Conservation (phyloP, 768 basidiomycete species). For the Artomyces pyxidatus region DNA sequence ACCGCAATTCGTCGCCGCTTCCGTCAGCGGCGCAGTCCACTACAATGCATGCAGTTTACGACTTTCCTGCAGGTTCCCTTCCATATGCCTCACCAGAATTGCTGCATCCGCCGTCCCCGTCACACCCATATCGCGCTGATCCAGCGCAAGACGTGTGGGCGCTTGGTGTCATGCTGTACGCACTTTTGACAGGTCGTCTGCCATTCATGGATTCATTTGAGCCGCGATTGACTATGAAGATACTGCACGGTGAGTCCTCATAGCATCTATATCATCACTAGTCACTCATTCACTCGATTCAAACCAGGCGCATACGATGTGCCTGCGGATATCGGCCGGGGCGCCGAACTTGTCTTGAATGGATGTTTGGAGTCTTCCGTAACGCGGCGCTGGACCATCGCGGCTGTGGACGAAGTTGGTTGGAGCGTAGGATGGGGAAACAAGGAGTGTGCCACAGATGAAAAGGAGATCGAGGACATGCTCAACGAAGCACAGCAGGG, state of each 20-base stretch:
- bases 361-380: slow-evolving; percentile 73
- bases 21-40: slow-evolving; percentile 23
- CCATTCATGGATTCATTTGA: slow-evolving; percentile 90
- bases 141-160: slow-evolving; percentile 96
- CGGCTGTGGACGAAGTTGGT: slow-evolving; percentile 69
- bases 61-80: slow-evolving; percentile 73
- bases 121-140: slow-evolving; percentile 32
- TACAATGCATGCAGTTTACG: slow-evolving; percentile 25
- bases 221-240: slow-evolving; percentile 86
- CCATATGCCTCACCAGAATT: slow-evolving; percentile 91
- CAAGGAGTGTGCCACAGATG: slow-evolving; percentile 26
- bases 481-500: slow-evolving; percentile 31
- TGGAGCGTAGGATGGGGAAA: slow-evolving; percentile 72
- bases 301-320: slow-evolving; percentile 57
- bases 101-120: slow-evolving; percentile 47
- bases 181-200: slow-evolving; percentile 73
- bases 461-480: slow-evolving; percentile 23
- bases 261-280: slow-evolving; percentile 13
- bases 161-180: slow-evolving; percentile 82
- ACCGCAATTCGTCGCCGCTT: slow-evolving; percentile 37
- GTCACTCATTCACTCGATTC: slow-evolving; percentile 5
- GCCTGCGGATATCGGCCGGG: slow-evolving; percentile 47
- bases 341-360: slow-evolving; percentile 58
- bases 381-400: slow-evolving; percentile 67
- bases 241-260: slow-evolving; percentile 56